A percentile compares a stretch with the other conserved stretches of the same genome.
Evolutionary conservation across 1,284 basidiomycete species (phyloP).

Genomic region (Xerocomus nothofagi): DNA sequence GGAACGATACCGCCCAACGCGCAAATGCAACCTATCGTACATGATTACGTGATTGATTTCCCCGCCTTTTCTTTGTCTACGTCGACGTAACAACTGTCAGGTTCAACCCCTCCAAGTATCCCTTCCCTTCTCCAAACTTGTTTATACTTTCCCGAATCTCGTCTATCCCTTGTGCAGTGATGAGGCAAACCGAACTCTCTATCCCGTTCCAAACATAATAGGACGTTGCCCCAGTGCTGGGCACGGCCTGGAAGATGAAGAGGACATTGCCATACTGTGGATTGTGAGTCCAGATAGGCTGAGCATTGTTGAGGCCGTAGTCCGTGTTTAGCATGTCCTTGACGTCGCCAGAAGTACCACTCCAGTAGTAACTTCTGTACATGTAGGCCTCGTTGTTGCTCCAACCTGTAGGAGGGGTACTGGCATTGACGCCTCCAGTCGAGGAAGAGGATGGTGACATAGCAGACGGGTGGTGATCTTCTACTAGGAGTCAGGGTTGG

Average conservation of each 20-base stretch:
- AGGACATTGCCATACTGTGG: not conserved
- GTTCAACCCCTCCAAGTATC: not conserved
- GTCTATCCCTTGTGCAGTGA: not conserved
- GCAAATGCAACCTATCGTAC: too few relatives aligned
- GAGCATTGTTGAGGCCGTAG: not conserved
- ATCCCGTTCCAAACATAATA: slow-evolving; percentile 9
- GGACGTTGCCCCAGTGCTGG: not conserved
- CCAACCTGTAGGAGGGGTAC: slow-evolving; percentile 4
- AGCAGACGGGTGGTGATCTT: not conserved
- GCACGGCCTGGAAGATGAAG: not conserved
- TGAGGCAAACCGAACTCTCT: not conserved
- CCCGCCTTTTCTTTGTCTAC: too few relatives aligned
- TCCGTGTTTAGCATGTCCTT: not conserved
- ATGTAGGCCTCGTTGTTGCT: not conserved
- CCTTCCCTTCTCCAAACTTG: not conserved
- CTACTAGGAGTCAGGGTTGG: not conserved
- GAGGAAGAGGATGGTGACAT: not conserved
- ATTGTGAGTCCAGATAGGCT: slow-evolving; percentile 1
- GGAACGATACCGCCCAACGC: too few relatives aligned
- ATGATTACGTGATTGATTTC: too few relatives aligned
- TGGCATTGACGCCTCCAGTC: not conserved
- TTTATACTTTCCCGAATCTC: not conserved
- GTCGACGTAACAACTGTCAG: not conserved
- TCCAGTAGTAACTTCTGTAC: slow-evolving; percentile 2
- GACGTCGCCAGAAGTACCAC: slow-evolving; percentile 1